Evolutionary conservation across 306 rosid species (phyloP), one percentile per base, ranked within the genome.

Genomic region (Malus fusca): DNA sequence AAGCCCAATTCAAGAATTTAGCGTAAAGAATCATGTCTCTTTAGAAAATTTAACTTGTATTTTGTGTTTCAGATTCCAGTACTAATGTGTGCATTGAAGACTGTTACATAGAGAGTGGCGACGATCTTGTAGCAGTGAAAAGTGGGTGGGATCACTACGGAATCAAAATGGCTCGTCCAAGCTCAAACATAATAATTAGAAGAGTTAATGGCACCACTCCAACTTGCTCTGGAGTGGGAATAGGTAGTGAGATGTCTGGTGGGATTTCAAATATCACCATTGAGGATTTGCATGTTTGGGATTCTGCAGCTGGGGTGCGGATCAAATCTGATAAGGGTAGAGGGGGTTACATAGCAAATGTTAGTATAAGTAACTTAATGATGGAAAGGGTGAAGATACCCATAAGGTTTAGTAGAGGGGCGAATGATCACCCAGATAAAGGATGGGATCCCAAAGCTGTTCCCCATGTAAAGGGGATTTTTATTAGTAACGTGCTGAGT

Each of bases 101-200:
- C 79, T 92, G 94, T 84, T 96, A 95, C 88, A 90, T 90, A 10
- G 97, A 92, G 82, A 96, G 99, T 62, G 99, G 99, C 67, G 99
- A 96, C 51, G 99, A 95, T 79, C 93, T 95, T 28, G 96, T 92
- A 51, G 99, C 98, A 33, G 87, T 96, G 53, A 96, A 96, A 82
- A 92, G 99, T 77, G 97, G 99, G 11, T 96, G 99, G 98, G 99
- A 96, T 80, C 92, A 96, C 4, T 96, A 95, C 60, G 99, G 99
- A 82, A 96, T 96, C 66, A 65, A 55, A 59, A 70, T 89, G 84
- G 92, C 88, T 58, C 90, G 73, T 14, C 93, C 98, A 0, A 89
- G 97, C 85, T 77, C 92, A 61, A 92, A 95, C 66, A 88, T 95
- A 65, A 59, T 92, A 53, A 89, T 96, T 76, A 88, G 98, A 76